Base-by-base conservation (phyloP, 495 filamentous ascomycete genomes). In the Penicillium crystallinum region DNA sequence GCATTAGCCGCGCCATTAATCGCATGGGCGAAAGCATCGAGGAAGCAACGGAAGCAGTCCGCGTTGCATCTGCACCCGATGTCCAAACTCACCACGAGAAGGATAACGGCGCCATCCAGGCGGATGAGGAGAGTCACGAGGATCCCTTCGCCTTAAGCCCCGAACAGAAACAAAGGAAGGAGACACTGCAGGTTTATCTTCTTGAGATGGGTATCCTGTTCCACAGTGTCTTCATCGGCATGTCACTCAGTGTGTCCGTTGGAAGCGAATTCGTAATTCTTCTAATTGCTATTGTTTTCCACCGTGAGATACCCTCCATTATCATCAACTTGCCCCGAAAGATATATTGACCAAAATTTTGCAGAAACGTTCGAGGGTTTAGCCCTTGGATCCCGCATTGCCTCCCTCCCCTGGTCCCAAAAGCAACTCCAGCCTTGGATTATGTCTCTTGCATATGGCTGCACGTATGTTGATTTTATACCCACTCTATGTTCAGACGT, bases 161-260 rank as follows among this genome's bases (percentile, higher is more conserved):
- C 2, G 60, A 65, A 10, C 64, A 67, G 48, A 67, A 67, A 27
- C 56, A 64, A 36, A 61, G 57, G 18, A 69, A 69, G 27, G 67
- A 60, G 25, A 62, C 62, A 67, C 54, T 90, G 53, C 87, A 91
- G 59, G 86, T 84, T 41, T 69, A 87, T 25, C 73, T 91, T 11
- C 77, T 90, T 6, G 87, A 91, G 63, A 82, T 86, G 35, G 87
- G 87, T n/a, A 90, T 90, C 53, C 71, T 91, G 3, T 90, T 90
- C 58, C 87, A 91, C 68, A 84, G 81, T 58, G 76, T 91, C 23
- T 90, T 91, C 54, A 91, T 91, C 53, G 87, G 87, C 52, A 89
- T 91, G 84, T 86, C 87, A 1, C 71, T 91, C 18, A 86, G 82
- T 12, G 86, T 90, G 1, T 82, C 86, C 0, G 81, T 81, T 0